A percentile compares a stretch with the other conserved stretches of the same genome.
Conservation (phyloP, 257 asterid genomes). For the Nicotiana tabacum region DNA sequence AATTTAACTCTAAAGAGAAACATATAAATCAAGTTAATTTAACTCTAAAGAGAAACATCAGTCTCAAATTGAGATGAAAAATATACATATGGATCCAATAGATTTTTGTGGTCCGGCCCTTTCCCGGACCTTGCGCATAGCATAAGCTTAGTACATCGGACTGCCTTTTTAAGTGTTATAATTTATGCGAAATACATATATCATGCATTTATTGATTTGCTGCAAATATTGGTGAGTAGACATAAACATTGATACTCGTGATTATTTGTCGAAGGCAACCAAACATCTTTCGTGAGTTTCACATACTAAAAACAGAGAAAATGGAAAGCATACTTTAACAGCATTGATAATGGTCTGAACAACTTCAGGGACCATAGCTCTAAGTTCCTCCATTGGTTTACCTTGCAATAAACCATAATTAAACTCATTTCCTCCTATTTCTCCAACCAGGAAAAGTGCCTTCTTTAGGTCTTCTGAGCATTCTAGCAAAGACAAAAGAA, state of each 20-base stretch:
- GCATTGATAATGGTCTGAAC: constrained; percentile 15
- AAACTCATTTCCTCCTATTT: constrained; percentile 23
- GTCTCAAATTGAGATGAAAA: too few species aligned
- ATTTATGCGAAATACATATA: neutral
- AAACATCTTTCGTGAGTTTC: neutral
- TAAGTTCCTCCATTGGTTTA: constrained; percentile 17
- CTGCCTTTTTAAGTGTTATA: neutral
- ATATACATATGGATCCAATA: too few species aligned
- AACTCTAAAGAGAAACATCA: too few species aligned
- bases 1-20: too few species aligned
- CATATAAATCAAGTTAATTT: too few species aligned
- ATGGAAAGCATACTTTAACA: constrained; percentile 9
- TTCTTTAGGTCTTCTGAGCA: neutral
- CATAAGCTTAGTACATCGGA: too few species aligned
- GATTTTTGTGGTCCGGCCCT: too few species aligned
- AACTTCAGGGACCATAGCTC: constrained; percentile 17
- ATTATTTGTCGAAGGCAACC: neutral
- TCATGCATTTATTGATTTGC: neutral
- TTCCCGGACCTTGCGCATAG: too few species aligned
- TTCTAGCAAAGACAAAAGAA: neutral
- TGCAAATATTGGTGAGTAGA: neutral
- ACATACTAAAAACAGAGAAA: neutral
- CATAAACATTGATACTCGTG: neutral
- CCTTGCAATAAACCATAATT: constrained; percentile 20
- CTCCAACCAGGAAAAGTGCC: constrained; percentile 19